Conservation (phyloP, 2,329 filamentous ascomycete genomes). For the Neofusicoccum parvum region DNA sequence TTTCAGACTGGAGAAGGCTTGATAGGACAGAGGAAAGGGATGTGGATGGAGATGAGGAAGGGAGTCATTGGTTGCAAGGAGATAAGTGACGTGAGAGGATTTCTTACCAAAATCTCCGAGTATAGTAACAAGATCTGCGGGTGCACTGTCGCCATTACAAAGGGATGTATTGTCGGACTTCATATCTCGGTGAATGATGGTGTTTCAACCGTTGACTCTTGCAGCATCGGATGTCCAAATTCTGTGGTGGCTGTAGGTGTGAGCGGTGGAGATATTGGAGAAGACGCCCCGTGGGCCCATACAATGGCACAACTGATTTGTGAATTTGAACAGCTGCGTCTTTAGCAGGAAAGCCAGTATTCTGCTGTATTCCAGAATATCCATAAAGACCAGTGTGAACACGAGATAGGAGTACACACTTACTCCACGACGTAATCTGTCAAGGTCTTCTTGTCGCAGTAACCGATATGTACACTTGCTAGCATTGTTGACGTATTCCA, state of each 20-base stretch:
- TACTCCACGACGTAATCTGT: not conserved
- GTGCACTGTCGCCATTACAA: not conserved
- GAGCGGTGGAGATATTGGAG: not conserved
- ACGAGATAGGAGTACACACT: not conserved
- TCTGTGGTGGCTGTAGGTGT: not conserved
- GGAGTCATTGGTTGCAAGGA: too few relatives aligned
- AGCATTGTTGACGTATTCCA: too few relatives aligned
- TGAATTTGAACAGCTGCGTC: too few relatives aligned
- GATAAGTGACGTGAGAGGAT: not conserved
- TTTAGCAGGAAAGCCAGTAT: too few relatives aligned
- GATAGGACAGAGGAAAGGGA: not conserved
- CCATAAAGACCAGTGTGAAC: not conserved
- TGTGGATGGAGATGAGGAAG: not conserved
- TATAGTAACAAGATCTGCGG: not conserved
- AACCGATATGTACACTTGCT: too few relatives aligned
- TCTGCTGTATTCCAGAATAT: not conserved
- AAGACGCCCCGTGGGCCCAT: not conserved
- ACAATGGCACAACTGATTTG: not conserved
- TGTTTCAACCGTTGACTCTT: not conserved
- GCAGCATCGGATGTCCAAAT: not conserved
- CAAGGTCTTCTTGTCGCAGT: not conserved
- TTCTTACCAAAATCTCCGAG: not conserved
- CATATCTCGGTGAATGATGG: not conserved
- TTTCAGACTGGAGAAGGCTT: not conserved
- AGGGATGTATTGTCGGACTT: not conserved